These are phyloP conservation scores for Microbotryum saponariae DNA, from an alignment of 1,284 basidiomycete genomes.

Conservation along the genomic window DNA sequence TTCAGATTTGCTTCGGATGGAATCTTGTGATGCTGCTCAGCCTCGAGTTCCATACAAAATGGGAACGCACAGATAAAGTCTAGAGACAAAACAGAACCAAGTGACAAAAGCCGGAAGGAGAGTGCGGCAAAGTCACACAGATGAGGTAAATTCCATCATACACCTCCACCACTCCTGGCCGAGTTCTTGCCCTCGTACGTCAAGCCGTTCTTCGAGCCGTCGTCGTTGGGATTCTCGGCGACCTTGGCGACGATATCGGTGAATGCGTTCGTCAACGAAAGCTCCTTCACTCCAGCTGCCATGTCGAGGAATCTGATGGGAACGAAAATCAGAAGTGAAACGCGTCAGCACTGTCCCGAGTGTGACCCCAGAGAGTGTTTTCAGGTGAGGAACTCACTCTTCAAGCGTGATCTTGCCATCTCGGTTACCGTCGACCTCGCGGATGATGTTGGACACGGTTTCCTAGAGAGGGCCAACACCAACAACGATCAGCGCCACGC, in stretches of 20 bases:
- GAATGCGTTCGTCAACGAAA: constrained; percentile 47
- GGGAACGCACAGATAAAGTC: too few species aligned
- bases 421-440: constrained; percentile 27
- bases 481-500: neutral
- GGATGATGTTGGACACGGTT: constrained; percentile 11
- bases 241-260: constrained; percentile 34
- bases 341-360: neutral
- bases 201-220: neutral
- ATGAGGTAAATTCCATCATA: too few species aligned
- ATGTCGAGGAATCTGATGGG: constrained; percentile 52
- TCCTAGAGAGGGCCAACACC: neutral
- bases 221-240: constrained; percentile 7
- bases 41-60: too few species aligned
- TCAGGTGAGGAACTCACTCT: neutral
- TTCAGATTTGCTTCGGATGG: too few species aligned
- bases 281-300: constrained; percentile 71
- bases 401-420: constrained; percentile 23
- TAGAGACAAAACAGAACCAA: too few species aligned
- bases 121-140: too few species aligned
- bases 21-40: too few species aligned
- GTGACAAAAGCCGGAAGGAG: too few species aligned
- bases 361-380: too few species aligned
- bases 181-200: too few species aligned
- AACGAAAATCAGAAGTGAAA: constrained; percentile 50
- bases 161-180: too few species aligned